A percentile compares a stretch with the other conserved stretches of the same genome.
These are phyloP conservation scores for Phialocephala sp. DNA, from an alignment of 2,329 filamentous ascomycete species.

Conservation along the genomic window DNA sequence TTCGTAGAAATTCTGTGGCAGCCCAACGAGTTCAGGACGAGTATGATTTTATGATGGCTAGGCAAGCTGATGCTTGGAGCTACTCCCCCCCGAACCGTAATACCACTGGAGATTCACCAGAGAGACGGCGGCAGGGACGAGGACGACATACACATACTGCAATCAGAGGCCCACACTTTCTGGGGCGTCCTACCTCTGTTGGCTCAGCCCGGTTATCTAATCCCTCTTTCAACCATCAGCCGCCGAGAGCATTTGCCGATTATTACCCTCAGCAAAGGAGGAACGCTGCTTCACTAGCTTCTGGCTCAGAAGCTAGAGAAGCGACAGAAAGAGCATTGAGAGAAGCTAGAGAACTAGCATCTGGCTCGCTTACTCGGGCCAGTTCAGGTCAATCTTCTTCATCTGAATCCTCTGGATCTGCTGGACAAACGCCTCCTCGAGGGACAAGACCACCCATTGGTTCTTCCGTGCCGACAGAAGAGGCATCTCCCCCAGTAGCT, in stretches of 20 bases:
- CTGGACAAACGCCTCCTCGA: slow-evolving; percentile 3
- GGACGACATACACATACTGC: slow-evolving; percentile 29
- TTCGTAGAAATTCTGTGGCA: slow-evolving; percentile 5
- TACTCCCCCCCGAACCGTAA: slow-evolving; percentile 23
- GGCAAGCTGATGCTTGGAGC: slow-evolving; percentile 22
- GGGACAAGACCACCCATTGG: background rate
- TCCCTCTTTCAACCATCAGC: slow-evolving; percentile 14
- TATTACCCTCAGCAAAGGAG: slow-evolving; percentile 1
- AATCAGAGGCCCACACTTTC: slow-evolving; percentile 27
- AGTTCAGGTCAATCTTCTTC: background rate
- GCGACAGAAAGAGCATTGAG: background rate
- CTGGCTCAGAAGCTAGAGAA: background rate
- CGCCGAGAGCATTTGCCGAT: slow-evolving; percentile 3
- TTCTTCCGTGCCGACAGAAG: slow-evolving; percentile 7
- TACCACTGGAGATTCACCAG: slow-evolving; percentile 30
- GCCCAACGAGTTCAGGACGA: slow-evolving; percentile 10
- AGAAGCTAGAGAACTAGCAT: slow-evolving; percentile 1
- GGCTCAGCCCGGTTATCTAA: slow-evolving; percentile 32
- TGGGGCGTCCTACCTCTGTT: slow-evolving; percentile 34
- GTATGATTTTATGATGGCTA: slow-evolving; percentile 25
- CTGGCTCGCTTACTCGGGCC: background rate
- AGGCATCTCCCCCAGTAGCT: slow-evolving; percentile 23
- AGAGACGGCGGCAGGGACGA: slow-evolving; percentile 35
- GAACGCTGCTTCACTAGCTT: background rate
- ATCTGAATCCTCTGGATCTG: slow-evolving; percentile 9